Evolutionary conservation across 352 stramenopile species (phyloP).

Genomic region (Phytophthora parvispora): DNA sequence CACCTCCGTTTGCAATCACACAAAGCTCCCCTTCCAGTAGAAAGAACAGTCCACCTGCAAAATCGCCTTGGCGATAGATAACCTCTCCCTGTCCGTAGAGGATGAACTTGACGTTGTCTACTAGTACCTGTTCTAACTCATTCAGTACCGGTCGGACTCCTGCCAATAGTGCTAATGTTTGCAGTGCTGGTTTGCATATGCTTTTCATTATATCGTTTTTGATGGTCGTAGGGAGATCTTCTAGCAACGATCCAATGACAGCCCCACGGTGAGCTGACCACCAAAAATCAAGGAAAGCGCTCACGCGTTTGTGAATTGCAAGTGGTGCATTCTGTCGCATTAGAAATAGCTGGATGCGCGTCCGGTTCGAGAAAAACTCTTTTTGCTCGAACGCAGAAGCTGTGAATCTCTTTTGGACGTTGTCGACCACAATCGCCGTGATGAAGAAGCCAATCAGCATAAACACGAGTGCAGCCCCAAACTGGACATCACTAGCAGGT

Average conservation of each 20-base stretch:
- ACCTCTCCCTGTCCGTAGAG: constrained; percentile 75
- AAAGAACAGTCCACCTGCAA: constrained; percentile 66
- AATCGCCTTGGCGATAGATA: constrained; percentile 75
- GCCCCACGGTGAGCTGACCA: constrained; percentile 77
- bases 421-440: constrained; percentile 77
- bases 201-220: constrained; percentile 71
- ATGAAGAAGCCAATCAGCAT: constrained; percentile 85
- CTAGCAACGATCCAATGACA: constrained; percentile 65
- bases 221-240: constrained; percentile 67
- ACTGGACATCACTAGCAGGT: constrained; percentile 60
- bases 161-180: constrained; percentile 58
- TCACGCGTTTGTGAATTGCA: constrained; percentile 71
- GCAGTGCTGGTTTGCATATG: constrained; percentile 67
- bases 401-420: constrained; percentile 83
- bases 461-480: constrained; percentile 59
- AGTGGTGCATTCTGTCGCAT: constrained; percentile 68
- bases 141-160: constrained; percentile 56
- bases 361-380: constrained; percentile 69
- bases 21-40: constrained; percentile 65
- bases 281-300: constrained; percentile 80
- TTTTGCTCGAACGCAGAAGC: constrained; percentile 81
- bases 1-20: constrained; percentile 44
- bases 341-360: constrained; percentile 75
- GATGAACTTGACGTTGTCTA: constrained; percentile 77
- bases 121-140: constrained; percentile 62